phyloP scores from a whole-genome alignment of 2,329 filamentous ascomycete species.

The Aspergillus sp. region DNA sequence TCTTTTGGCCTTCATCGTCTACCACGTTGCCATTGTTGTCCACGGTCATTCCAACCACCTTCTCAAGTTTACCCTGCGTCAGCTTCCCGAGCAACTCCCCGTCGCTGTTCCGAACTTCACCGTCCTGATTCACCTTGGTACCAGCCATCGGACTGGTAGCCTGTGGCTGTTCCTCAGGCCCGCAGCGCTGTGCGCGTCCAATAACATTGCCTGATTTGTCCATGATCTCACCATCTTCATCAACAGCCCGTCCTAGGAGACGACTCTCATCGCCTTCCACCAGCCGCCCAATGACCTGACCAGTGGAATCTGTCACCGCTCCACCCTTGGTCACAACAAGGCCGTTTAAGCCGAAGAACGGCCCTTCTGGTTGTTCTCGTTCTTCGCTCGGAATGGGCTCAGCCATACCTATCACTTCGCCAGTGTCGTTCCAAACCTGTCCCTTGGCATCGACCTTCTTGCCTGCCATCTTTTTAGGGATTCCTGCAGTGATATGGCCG shows the following conservation, averaged over 20 bases:
- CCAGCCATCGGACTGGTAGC: conserved; percentile 61
- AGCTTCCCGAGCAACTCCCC: conserved; percentile 48
- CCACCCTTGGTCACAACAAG: conserved; percentile 58
- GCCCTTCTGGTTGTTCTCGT: conserved; percentile 55
- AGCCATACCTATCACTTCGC: conserved; percentile 56
- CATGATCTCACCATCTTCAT: conserved; percentile 78
- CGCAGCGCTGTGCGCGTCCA: conserved; percentile 65
- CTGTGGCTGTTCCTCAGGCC: conserved; percentile 56
- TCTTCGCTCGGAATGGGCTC: conserved; percentile 54
- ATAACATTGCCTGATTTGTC: conserved; percentile 70
- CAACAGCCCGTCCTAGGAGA: conserved; percentile 71
- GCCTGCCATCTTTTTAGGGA: conserved; percentile 55
- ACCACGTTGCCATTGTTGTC: conserved; percentile 55
- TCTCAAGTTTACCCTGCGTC: conserved; percentile 44
- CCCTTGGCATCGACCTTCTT: conserved; percentile 56
- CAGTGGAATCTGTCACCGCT: conserved; percentile 71
- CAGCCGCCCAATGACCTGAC: conserved; percentile 71
- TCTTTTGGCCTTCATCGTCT: conserved; percentile 61
- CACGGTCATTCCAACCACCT: conserved; percentile 42
- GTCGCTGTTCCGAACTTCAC: conserved; percentile 46
- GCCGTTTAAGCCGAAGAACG: conserved; percentile 58
- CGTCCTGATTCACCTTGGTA: conserved; percentile 52
- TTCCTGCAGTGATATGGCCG: conserved; percentile 56
- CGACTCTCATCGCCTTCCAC: conserved; percentile 69
- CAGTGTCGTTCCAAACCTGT: conserved; percentile 52